Conservation (phyloP, 352 stramenopile genomes). For the Globisporangium cylindrosporum region DNA sequence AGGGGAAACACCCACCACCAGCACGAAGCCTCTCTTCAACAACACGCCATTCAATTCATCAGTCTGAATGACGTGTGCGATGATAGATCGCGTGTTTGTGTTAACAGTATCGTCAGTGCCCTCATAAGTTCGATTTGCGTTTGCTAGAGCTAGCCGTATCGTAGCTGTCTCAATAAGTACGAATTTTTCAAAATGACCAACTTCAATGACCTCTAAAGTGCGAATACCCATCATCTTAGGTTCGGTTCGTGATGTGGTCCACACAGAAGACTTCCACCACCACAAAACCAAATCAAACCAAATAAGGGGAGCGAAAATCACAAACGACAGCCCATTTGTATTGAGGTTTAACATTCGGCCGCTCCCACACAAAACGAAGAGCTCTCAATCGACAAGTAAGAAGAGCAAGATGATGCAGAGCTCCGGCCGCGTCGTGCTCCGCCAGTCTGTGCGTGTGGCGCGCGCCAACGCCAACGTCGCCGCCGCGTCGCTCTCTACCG, state of each 20-base stretch:
- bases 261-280: not conserved
- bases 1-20: not conserved
- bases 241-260: not conserved
- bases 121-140: not conserved
- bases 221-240: not conserved
- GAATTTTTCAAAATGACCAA: not conserved
- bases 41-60: not conserved
- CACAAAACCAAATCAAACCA: not conserved
- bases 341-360: not conserved
- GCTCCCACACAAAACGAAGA: not conserved
- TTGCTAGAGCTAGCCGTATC: not conserved
- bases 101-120: not conserved
- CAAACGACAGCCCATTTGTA: too few species aligned
- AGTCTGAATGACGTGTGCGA: not conserved
- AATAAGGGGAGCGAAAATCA: not conserved
- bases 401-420: slow-evolving; percentile 23
- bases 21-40: too few species aligned
- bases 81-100: not conserved
- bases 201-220: not conserved
- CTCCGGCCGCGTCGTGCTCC: slow-evolving; percentile 28
- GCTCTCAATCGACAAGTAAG: not conserved
- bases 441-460: slow-evolving; percentile 19
- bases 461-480: slow-evolving; percentile 22
- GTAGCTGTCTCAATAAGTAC: not conserved
- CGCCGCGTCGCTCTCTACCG: slow-evolving; percentile 15